A percentile compares a stretch with the other conserved stretches of the same genome.
These are phyloP conservation scores for Globisporangium heterothallicum DNA, from an alignment of 352 stramenopile species.

Conservation along the genomic window DNA sequence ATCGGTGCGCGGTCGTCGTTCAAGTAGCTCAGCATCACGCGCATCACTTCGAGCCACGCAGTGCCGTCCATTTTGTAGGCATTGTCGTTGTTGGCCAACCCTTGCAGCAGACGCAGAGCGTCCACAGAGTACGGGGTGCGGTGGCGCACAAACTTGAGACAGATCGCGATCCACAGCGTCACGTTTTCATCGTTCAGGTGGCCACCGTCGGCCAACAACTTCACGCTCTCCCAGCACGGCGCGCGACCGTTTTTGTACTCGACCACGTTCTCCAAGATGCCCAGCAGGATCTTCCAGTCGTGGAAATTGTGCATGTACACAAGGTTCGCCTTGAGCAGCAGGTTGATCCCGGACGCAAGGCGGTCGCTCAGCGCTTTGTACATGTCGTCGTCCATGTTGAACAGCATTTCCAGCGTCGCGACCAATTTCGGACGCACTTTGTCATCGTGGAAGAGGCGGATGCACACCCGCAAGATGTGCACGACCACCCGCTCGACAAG, in stretches of 20 bases:
- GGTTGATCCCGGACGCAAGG: conserved; percentile 72
- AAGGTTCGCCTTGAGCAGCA: conserved; percentile 81
- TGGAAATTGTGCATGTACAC: conserved; percentile 87
- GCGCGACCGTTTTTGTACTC: conserved; percentile 71
- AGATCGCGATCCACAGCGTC: conserved; percentile 77
- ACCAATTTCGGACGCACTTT: conserved; percentile 78
- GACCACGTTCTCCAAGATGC: conserved; percentile 71
- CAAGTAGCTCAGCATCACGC: conserved; percentile 80
- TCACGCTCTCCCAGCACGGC: conserved; percentile 74
- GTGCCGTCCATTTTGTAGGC: conserved; percentile 67
- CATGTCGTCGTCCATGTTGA: conserved; percentile 78
- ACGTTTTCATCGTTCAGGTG: conserved; percentile 78
- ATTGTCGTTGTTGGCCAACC: conserved; percentile 66
- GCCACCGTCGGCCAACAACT: conserved; percentile 59
- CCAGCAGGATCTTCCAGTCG: conserved; percentile 70
- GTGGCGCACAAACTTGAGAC: conserved; percentile 70
- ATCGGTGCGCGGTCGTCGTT: conserved; percentile 73
- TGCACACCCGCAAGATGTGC: conserved; percentile 80
- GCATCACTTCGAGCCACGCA: conserved; percentile 82
- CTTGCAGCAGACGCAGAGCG: conserved; percentile 66
- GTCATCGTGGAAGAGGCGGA: conserved; percentile 82
- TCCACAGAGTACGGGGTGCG: conserved; percentile 74
- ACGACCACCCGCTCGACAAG: conserved; percentile 82
- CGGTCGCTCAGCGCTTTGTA: conserved; percentile 77
- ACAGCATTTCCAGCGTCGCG: conserved; percentile 66